phyloP scores from a whole-genome alignment of 805 yeast genomes.

The Teunomyces funiuensis region DNA sequence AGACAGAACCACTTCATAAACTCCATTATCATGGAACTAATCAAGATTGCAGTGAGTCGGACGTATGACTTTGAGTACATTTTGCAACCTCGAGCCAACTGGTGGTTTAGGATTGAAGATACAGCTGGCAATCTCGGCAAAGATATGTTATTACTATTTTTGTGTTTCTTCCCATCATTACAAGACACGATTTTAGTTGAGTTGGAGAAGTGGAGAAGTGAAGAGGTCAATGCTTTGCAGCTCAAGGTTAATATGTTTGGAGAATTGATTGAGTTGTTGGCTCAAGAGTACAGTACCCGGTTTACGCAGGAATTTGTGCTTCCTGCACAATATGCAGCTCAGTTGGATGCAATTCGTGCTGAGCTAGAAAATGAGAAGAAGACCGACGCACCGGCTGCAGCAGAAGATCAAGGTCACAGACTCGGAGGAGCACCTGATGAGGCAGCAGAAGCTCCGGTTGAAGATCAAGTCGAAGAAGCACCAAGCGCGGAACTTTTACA shows the following conservation, averaged over 20 bases:
- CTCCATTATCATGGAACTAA: slow-evolving; percentile 11
- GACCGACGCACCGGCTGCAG: not conserved
- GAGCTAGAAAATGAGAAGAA: not conserved
- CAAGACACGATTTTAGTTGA: slow-evolving; percentile 11
- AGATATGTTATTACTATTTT: slow-evolving; percentile 16
- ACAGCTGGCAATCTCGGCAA: slow-evolving; percentile 17
- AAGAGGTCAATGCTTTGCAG: slow-evolving; percentile 18
- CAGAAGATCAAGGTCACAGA: no score
- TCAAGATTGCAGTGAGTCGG: slow-evolving; percentile 16
- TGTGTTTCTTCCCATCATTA: slow-evolving; percentile 19
- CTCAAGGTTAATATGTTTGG: slow-evolving; percentile 6
- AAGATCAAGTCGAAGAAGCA: not conserved
- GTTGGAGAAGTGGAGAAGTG: slow-evolving; percentile 17
- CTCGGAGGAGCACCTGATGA: not conserved
- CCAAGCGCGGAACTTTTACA: not conserved
- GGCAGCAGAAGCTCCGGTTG: not conserved
- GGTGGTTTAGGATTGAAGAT: slow-evolving; percentile 9
- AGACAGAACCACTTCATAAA: not conserved
- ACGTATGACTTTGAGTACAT: slow-evolving; percentile 24
- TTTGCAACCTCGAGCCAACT: slow-evolving; percentile 7
- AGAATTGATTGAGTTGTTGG: slow-evolving; percentile 11
- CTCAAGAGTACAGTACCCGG: slow-evolving; percentile 8
- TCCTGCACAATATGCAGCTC: not conserved
- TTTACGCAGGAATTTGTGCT: slow-evolving; percentile 9
- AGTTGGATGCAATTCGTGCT: slow-evolving; percentile 1